These are phyloP conservation scores for Coemansia sp. DNA, from an alignment of 192 early-diverging fungal species.

Conservation along the genomic window DNA sequence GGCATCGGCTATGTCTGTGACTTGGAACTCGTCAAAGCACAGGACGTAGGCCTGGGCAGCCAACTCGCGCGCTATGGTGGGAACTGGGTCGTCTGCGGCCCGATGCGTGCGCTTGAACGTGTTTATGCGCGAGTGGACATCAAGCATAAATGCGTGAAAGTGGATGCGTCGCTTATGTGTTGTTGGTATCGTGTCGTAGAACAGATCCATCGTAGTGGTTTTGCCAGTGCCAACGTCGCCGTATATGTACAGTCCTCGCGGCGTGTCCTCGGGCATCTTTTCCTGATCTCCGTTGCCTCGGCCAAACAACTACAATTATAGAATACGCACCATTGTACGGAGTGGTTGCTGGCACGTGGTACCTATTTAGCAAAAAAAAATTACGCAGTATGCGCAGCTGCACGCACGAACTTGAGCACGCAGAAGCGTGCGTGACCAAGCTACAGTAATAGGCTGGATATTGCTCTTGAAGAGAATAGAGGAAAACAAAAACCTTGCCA, in stretches of 20 bases:
- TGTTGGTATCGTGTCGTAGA: conserved; percentile 79
- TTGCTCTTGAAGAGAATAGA: not conserved
- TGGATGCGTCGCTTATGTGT: conserved; percentile 85
- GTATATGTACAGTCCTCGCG: conserved; percentile 55
- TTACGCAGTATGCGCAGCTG: conserved; percentile 3
- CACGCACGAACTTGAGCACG: not conserved
- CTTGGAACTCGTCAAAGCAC: conserved; percentile 95
- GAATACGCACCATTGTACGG: conserved; percentile 7
- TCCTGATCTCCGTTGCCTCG: not conserved
- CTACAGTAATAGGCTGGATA: not conserved
- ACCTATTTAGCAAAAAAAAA: not conserved
- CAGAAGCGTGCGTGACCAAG: not conserved
- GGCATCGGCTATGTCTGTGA: conserved; percentile 97
- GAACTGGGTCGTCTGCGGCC: conserved; percentile 65
- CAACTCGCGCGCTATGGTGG: conserved; percentile 77
- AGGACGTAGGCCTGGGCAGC: conserved; percentile 82
- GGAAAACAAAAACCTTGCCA: not conserved
- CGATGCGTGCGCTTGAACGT: conserved; percentile 59
- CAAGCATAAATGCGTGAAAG: conserved; percentile 98
- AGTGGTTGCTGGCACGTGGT: conserved; percentile 3
- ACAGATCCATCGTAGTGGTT: conserved; percentile 95
- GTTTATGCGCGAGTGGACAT: conserved; percentile 81
- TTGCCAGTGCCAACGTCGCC: conserved; percentile 92
- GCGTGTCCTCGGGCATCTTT: conserved; percentile 8
- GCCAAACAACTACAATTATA: conserved; percentile 30